phyloP scores from a whole-genome alignment of 345 rosid species.

The Salix exigua region DNA sequence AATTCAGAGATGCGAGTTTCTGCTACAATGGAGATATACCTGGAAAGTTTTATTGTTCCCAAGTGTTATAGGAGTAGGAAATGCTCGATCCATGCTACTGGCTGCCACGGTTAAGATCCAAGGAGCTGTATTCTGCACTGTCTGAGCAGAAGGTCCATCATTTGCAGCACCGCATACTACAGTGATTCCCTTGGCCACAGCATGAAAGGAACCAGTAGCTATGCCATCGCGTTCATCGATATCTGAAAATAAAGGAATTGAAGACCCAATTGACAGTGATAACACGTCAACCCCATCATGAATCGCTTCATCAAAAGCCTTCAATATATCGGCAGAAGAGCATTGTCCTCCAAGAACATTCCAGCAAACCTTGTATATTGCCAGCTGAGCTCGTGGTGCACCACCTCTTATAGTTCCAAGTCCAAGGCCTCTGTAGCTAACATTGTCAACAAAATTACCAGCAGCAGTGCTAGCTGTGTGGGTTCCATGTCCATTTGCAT shows the following conservation, averaged over 20 bases:
- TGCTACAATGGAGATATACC: background rate
- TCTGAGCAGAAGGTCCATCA: constrained; percentile 28
- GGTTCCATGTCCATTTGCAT: constrained; percentile 18
- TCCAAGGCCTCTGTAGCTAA: constrained; percentile 29
- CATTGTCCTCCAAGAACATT: constrained; percentile 24
- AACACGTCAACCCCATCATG: constrained; percentile 49
- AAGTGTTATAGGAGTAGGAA: constrained; percentile 28
- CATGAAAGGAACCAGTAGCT: constrained; percentile 44
- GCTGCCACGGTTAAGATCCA: constrained; percentile 53
- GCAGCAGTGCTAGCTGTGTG: constrained; percentile 24
- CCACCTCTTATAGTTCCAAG: constrained; percentile 40
- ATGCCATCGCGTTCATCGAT: constrained; percentile 31
- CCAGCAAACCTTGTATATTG: constrained; percentile 40
- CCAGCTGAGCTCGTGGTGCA: constrained; percentile 41
- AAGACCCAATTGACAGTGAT: constrained; percentile 40
- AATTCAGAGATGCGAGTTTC: background rate
- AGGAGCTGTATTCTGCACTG: constrained; percentile 44
- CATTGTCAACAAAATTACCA: constrained; percentile 30
- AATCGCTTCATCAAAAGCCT: constrained; percentile 52
- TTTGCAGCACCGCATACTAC: constrained; percentile 28
- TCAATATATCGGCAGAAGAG: constrained; percentile 37
- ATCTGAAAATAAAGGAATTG: constrained; percentile 32
- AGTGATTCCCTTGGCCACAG: constrained; percentile 33
- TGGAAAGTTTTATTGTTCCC: constrained; percentile 16
- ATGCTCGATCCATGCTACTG: constrained; percentile 47